Conservation (phyloP, 768 basidiomycete genomes). For the Crucibulum laeve region DNA sequence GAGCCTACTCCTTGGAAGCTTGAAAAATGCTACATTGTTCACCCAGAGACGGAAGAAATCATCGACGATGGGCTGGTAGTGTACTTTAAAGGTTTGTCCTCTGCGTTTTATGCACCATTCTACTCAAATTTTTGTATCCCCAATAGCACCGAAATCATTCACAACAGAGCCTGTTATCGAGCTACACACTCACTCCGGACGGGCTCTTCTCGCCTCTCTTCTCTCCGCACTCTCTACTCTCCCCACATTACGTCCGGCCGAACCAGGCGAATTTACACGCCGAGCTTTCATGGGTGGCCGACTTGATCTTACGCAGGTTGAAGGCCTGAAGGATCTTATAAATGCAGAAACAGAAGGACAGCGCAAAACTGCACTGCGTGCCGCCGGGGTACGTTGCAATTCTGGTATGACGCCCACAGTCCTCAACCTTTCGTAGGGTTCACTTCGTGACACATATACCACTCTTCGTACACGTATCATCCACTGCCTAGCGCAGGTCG, state of each 20-base stretch:
- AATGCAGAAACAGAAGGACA: slow-evolving; percentile 87
- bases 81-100: slow-evolving; percentile 66
- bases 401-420: too few relatives aligned
- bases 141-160: slow-evolving; percentile 70
- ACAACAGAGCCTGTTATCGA: slow-evolving; percentile 83
- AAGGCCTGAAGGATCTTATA: slow-evolving; percentile 82
- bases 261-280: slow-evolving; percentile 85
- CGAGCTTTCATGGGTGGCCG: slow-evolving; percentile 79
- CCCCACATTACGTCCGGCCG: slow-evolving; percentile 70
- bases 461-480: slow-evolving; percentile 67
- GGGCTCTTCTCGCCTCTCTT: slow-evolving; percentile 72
- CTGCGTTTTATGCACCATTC: not conserved
- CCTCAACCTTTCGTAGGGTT: too few relatives aligned
- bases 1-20: slow-evolving; percentile 61
- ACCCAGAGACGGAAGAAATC: slow-evolving; percentile 53
- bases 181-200: slow-evolving; percentile 83
- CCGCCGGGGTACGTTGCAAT: slow-evolving; percentile 67
- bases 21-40: slow-evolving; percentile 63
- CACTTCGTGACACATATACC: too few relatives aligned
- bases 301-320: slow-evolving; percentile 84
- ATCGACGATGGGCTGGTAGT: slow-evolving; percentile 82
- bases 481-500: slow-evolving; percentile 69
- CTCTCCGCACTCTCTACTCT: slow-evolving; percentile 58
- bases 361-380: slow-evolving; percentile 64
- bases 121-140: slow-evolving; percentile 3